Conservation (phyloP, 1,284 basidiomycete genomes). For the Cryptococcus sp. region DNA sequence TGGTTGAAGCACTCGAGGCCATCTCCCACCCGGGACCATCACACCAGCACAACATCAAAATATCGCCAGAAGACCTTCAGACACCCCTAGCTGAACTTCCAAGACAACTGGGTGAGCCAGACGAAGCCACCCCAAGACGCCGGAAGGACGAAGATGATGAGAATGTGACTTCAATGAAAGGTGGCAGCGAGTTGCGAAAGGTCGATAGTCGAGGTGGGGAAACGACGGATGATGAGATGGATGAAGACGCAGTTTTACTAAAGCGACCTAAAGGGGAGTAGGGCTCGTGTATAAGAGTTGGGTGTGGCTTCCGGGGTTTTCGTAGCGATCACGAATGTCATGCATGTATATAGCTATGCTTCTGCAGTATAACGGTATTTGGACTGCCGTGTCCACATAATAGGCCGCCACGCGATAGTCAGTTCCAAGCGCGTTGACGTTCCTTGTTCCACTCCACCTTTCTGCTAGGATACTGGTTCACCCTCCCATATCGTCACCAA, state of each 20-base stretch:
- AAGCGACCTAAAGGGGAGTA: constrained; percentile 28
- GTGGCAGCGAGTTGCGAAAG: constrained; percentile 1
- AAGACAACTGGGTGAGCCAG: background rate
- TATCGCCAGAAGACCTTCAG: background rate
- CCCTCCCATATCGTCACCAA: too few relatives aligned
- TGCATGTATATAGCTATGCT: too few relatives aligned
- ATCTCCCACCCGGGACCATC: constrained; percentile 34
- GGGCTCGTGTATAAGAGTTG: background rate
- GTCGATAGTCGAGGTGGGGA: constrained; percentile 21
- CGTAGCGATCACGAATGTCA: too few relatives aligned
- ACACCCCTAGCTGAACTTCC: background rate
- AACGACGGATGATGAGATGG: constrained; percentile 47
- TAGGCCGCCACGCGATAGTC: too few relatives aligned
- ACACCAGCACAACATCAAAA: background rate
- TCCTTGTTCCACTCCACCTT: too few relatives aligned
- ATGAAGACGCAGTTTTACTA: constrained; percentile 46
- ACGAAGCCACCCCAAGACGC: background rate
- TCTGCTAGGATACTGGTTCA: too few relatives aligned
- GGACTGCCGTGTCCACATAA: too few relatives aligned
- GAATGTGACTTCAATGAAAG: background rate
- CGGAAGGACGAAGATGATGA: background rate
- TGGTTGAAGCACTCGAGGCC: constrained; percentile 47
- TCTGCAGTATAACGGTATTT: too few relatives aligned
- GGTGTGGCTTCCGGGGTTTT: too few relatives aligned
- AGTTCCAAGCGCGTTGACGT: too few relatives aligned